A percentile compares a stretch with the other conserved stretches of the same genome.
These are phyloP conservation scores for Rhododendron molle DNA, from an alignment of 148 eudicot species.

Conservation along the genomic window DNA sequence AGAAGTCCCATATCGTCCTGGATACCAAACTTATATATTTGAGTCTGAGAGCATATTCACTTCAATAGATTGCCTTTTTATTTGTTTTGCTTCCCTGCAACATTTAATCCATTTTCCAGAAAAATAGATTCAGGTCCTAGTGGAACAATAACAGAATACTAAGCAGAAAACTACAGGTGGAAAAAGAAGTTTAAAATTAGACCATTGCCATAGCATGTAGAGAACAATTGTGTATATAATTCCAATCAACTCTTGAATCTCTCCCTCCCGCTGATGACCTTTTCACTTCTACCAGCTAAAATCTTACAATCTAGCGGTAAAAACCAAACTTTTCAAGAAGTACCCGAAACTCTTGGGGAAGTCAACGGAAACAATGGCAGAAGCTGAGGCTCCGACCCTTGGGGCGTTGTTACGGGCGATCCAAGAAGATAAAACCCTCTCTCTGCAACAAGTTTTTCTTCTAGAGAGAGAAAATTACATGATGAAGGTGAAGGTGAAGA, in stretches of 20 bases:
- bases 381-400: slow-evolving; percentile 8
- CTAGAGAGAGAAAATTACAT: not conserved
- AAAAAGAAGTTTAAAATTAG: not conserved
- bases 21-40: not conserved
- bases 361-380: slow-evolving; percentile 18
- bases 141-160: not conserved
- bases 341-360: slow-evolving; percentile 9
- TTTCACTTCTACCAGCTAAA: not conserved
- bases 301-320: not conserved
- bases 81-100: not conserved
- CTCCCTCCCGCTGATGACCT: not conserved
- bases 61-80: not conserved
- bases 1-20: not conserved
- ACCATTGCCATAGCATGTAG: not conserved
- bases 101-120: not conserved
- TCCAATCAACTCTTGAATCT: not conserved
- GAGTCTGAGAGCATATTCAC: not conserved
- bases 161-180: not conserved
- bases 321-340: not conserved
- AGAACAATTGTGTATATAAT: not conserved
- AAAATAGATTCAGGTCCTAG: not conserved
- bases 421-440: slow-evolving; percentile 11
- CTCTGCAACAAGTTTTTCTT: slow-evolving; percentile 11
- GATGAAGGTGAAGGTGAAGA: not conserved
- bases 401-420: not conserved